Evolutionary conservation across 2,329 filamentous ascomycete species (phyloP).

Genomic region (Neopestalotiopsis rosae): DNA sequence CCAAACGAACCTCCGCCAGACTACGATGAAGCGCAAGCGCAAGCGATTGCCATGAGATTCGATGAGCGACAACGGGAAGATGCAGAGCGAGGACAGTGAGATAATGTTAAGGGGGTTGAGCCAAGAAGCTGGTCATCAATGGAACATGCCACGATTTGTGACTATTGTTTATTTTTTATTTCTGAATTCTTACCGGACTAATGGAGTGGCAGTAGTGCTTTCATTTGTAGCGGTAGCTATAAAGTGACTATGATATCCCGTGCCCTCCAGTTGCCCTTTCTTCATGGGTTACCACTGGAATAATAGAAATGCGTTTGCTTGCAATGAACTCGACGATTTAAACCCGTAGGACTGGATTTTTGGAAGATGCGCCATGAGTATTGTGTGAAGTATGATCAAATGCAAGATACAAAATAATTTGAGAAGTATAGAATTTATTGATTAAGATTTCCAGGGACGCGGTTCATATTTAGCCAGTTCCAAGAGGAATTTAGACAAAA

Average conservation of each 20-base stretch:
- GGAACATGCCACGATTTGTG: background rate
- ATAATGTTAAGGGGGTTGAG: background rate
- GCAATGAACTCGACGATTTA: no score
- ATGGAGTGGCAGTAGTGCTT: background rate
- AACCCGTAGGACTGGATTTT: no score
- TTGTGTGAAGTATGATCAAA: no score
- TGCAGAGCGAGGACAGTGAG: constrained; percentile 61
- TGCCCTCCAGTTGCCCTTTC: background rate
- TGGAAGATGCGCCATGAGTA: no score
- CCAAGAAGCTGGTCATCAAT: background rate
- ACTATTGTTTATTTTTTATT: background rate
- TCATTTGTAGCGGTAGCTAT: constrained; percentile 8
- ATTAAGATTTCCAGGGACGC: background rate
- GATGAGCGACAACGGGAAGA: constrained; percentile 78
- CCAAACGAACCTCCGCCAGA: constrained; percentile 83
- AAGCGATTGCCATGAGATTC: constrained; percentile 61
- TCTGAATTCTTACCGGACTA: background rate
- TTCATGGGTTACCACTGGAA: background rate
- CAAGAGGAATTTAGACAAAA: no score
- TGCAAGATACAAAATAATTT: no score
- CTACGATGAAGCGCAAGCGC: constrained; percentile 90
- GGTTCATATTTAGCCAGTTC: background rate
- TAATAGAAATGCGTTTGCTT: background rate
- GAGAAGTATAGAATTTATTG: background rate
- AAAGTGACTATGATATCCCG: constrained; percentile 29